Evolutionary conservation across 371 early-diverging fungal species (phyloP), one percentile per base, ranked within the genome.

Genomic region (Dichotomocladium elegans): DNA sequence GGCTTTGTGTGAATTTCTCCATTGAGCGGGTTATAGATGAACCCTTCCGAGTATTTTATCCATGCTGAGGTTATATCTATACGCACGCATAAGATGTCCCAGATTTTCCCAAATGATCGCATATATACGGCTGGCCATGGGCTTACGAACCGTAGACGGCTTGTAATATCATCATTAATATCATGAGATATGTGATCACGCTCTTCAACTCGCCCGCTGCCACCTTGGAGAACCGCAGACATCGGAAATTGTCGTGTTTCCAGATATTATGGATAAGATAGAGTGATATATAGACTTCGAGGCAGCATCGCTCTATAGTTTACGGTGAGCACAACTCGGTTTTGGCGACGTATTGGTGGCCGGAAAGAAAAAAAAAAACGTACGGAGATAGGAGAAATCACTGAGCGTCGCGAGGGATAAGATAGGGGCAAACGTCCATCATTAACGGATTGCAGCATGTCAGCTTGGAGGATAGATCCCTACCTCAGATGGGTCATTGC

Each of bases 1-100:
- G 80, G 77, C 28, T 64, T 74, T 19, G 47, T 44, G 6, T 70
- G 63, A 27, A 70, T 63, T 12, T 47, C 22, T 1, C 41, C 55
- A 28, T 57, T 61, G 11, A 30, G n/a, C 1, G 64, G 59, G 7
- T 57, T 22, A 6, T 22, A 15, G 6, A 61, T 46, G 25, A 68
- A 80, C 17, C 74, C 72, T 47, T 73, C 76, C 1, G 45, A 42
- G 27, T 80, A 80, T 51, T 73, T 77, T 27, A 80, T 76, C 59
- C 57, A 76, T n/a, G 76, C 68, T 22, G 74, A 75, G 34, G 51
- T 47, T 6, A 66, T 43, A 53, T 76, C 73, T 72, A 66, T 4
- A 21, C 15, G 9, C 17, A n/a, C 45, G 17, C 14, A 25, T 29
- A 14, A 17, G 10, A 37, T 17, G 12, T 34, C 44, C 12, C 14